A percentile compares a stretch with the other conserved stretches of the same genome.
These are phyloP conservation scores for Aspergillus pseudoterreus DNA, from an alignment of 2,329 filamentous ascomycete species.

Conservation along the genomic window DNA sequence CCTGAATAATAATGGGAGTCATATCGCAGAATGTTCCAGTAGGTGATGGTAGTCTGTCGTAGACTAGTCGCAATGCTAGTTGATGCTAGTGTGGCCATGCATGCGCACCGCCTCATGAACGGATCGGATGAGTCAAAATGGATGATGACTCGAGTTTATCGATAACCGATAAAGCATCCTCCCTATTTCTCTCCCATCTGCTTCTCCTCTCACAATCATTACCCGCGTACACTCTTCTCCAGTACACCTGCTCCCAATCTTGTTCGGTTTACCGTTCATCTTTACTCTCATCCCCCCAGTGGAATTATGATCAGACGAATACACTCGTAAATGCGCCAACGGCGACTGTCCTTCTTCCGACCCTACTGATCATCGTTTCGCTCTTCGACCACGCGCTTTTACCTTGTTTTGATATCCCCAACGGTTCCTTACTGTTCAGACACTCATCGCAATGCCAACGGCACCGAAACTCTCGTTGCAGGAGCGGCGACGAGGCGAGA, in stretches of 20 bases:
- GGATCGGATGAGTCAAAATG: not conserved
- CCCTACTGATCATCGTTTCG: conserved; percentile 15
- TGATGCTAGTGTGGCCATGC: too few species aligned
- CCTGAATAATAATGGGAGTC: too few species aligned
- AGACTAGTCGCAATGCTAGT: too few species aligned
- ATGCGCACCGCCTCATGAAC: not conserved
- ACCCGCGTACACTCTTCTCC: not conserved
- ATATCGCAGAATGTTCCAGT: too few species aligned
- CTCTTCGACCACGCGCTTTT: not conserved
- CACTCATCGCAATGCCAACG: conserved; percentile 29
- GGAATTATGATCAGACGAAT: conserved; percentile 44
- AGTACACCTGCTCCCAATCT: not conserved
- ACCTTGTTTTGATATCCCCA: not conserved
- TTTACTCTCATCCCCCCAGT: conserved; percentile 6
- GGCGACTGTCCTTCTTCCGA: conserved; percentile 29
- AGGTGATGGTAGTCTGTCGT: too few species aligned
- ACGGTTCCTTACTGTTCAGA: not conserved
- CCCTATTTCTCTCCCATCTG: not conserved
- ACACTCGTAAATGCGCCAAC: conserved; percentile 34
- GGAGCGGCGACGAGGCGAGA: conserved; percentile 82
- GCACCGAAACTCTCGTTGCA: conserved; percentile 62
- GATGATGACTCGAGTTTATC: conserved; percentile 22
- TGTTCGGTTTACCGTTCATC: not conserved
- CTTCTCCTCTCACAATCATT: conserved; percentile 1
- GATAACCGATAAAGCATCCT: conserved; percentile 32